A percentile compares a stretch with the other conserved stretches of the same genome.
Evolutionary conservation across 768 basidiomycete species (phyloP).

Genomic region (Russula emetica): DNA sequence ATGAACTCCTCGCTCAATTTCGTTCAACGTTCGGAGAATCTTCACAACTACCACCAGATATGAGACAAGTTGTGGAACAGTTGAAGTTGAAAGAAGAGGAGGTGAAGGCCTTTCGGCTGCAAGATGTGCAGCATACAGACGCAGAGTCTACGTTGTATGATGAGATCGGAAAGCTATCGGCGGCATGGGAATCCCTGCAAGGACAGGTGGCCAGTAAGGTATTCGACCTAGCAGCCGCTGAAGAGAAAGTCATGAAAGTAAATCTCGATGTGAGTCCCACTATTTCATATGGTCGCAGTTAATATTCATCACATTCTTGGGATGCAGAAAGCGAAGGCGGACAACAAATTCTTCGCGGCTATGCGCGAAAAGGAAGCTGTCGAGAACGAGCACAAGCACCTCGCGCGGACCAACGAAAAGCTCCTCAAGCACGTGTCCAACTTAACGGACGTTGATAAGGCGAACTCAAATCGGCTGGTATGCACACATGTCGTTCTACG

Average conservation of each 20-base stretch:
- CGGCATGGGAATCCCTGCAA: conserved; percentile 82
- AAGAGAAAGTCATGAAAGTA: conserved; percentile 64
- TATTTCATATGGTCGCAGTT: neutral
- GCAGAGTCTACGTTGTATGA: conserved; percentile 72
- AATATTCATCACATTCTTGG: conserved; percentile 5
- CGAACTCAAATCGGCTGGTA: conserved; percentile 56
- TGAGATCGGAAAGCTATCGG: conserved; percentile 81
- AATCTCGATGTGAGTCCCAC: conserved; percentile 57
- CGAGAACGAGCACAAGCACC: conserved; percentile 67
- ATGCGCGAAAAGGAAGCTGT: conserved; percentile 87
- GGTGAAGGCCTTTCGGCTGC: conserved; percentile 54
- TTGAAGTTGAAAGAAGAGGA: conserved; percentile 68
- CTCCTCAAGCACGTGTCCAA: conserved; percentile 63
- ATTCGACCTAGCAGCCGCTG: conserved; percentile 69
- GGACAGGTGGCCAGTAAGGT: conserved; percentile 79
- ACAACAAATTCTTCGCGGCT: conserved; percentile 89
- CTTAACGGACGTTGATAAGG: conserved; percentile 59
- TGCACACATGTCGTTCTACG: conserved; percentile 30
- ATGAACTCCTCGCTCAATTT: conserved; percentile 54
- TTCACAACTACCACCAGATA: conserved; percentile 45
- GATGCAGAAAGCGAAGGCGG: conserved; percentile 85
- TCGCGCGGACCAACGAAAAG: conserved; percentile 53
- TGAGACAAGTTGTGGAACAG: conserved; percentile 46
- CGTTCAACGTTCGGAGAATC: conserved; percentile 58
- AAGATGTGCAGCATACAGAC: conserved; percentile 61